Evolutionary conservation across 225 moss, liverwort and hornwort species (phyloP).

Genomic region (Marchantia polymorpha): DNA sequence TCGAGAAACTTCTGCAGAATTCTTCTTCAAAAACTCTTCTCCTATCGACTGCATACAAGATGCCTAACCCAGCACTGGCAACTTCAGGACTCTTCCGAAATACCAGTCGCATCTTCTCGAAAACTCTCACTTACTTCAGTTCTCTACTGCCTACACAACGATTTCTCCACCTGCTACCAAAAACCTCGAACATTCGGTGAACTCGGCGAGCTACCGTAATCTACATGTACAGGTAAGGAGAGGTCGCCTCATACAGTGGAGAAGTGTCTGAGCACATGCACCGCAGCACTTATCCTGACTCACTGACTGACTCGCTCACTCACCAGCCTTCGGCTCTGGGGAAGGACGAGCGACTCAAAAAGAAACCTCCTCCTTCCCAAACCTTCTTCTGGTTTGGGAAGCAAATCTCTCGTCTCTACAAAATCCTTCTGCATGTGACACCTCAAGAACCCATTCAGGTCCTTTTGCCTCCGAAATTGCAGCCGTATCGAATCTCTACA

Average conservation of each 20-base stretch:
- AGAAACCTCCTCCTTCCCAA: neutral
- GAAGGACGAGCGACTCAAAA: neutral
- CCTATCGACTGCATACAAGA: neutral
- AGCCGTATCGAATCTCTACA: neutral
- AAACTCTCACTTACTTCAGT: neutral
- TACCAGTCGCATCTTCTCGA: neutral
- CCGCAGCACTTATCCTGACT: neutral
- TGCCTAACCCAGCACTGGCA: neutral
- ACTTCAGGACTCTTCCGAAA: neutral
- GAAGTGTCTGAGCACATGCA: neutral
- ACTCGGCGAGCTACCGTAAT: neutral
- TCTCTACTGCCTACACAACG: neutral
- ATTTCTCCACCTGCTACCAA: neutral
- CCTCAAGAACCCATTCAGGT: neutral
- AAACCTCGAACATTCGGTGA: neutral
- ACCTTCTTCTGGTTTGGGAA: neutral
- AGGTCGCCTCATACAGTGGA: neutral
- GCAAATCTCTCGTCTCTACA: neutral
- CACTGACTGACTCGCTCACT: neutral
- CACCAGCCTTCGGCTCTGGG: neutral
- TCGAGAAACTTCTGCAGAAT: neutral
- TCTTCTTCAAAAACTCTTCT: neutral
- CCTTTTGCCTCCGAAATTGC: neutral
- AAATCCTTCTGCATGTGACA: neutral
- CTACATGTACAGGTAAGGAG: neutral